Evolutionary conservation across 805 yeast species (phyloP), one percentile per base, ranked within the genome.

Genomic region (Diddensiella transvaalensis): DNA sequence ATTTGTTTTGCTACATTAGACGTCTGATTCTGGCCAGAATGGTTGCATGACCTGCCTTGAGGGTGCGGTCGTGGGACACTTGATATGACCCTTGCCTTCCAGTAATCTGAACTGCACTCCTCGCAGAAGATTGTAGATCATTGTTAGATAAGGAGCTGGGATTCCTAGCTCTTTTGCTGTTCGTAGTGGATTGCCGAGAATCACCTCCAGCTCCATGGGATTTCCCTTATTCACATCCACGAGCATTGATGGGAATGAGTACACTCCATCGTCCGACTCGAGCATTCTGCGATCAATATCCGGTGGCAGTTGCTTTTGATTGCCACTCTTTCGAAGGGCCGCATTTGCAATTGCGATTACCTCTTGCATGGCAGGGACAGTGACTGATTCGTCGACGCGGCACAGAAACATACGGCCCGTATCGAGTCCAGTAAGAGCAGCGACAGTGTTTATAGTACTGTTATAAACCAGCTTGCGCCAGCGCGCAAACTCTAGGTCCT

Each of bases 381-480:
- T 63, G 13, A 79, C 54, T 0, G 62, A 48, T 10, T 71, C 68
- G 22, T 68, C 58, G 10, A 74, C 72, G 3, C 79, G 80, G 22
- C 74, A 62, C 24, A 70, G 61, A 49, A 65, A 71, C 24, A 79
- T 56, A 43, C 85, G 71, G 17, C 83, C 85, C n/a, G 75, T 72
- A 56, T 82, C 87, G 6, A 79, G 63, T 11, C 76, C 75, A 1
- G 83, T 76, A 41, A 83, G 61, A 0, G 87, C 79, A 51, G 83
- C 73, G 3, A 77, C 66, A 4, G 89, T 75, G 66, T 85, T 85
- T 60, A 80, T 69, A 0, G 83, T 68, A 18, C 86, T 82, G 62
- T 85, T 85, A 67, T 84, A 85, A 11, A 85, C 73, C 52, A 85
- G 71, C 62, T 85, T 85, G 48, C 73, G 68, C 79, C 86, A 83